Base-by-base conservation (phyloP, 2,329 filamentous ascomycete genomes). In the Periglandula ipomoeae region DNA sequence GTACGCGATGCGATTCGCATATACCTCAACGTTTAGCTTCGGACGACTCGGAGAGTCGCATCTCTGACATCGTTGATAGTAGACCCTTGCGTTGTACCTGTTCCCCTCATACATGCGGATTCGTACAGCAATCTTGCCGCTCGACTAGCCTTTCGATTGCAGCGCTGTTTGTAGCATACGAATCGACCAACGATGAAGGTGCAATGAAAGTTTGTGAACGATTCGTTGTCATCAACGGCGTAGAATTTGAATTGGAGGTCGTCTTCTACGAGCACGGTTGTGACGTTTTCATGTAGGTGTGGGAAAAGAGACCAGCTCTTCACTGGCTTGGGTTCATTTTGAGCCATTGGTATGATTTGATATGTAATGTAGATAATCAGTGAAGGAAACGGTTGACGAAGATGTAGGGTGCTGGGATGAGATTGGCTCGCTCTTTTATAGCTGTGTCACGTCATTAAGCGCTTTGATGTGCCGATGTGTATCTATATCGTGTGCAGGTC, bases 71-170 rank as follows among this genome's bases (percentile, higher is more conserved):
- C 58, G 59, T 48, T 70, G 68, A 37, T 65, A 58, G 50, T 63
- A 70, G 0, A 70, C 62, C 2, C 58, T 38, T 0, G 59, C 67
- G 44, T 69, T 67, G 55, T 71, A 71, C 4, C 54, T 51, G 5
- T 56, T 42, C 0, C 35, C 41, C 0, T 22, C 23, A 38, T 66
- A 70, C 32, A 56, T 48, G 8, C 63, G 58, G 17, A 70, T 70
- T 0, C 53, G 55, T 13, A 67, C 62, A 6, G 62, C 52, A 15
- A 71, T 61, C 26, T 35, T 53, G 49, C 54, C 62, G 59, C 66
- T 71, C 2, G 42, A 38, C 68, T 67, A 69, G 15, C 50, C 51
- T 0, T 24, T 22, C 0, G 40, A 48, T 9, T 17, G 44, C 64
- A 68, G 0, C 11, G 43, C 0, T 37, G 20, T 41, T 65, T 65